Evolutionary conservation across 1,284 basidiomycete genomes (phyloP), one percentile per base, ranked within the genome.

Genomic region (Mrakiaceae sp.): DNA sequence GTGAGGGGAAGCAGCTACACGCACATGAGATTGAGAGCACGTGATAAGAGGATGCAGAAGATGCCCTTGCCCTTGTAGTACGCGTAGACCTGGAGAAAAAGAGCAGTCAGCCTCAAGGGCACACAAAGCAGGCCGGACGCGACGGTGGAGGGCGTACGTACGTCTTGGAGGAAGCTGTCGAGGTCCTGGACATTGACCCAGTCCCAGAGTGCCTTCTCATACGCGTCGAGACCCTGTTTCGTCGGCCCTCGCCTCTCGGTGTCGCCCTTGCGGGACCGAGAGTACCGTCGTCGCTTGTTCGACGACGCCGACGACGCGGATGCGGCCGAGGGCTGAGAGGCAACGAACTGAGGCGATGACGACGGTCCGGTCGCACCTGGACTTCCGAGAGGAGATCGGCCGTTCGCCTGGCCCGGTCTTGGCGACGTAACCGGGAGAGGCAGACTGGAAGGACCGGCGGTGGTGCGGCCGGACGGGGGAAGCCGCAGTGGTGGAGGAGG

Each of bases 101-200:
- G 39, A 48, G 43, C 16, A 60, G 49, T 54, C 42, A 53, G 42
- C 55, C 10, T 10, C 14, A 48, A 8, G 46, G n/a, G 9, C 14
- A 53, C 42, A 3, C n/a, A 43, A 53, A 12, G 12, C 5, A 14
- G 27, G 40, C n/a, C n/a, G 10, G 27, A 16, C 14, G 62, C 6
- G 9, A 46, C 42, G 12, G 14, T 0, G 42, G 14, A 53, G 27
- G 44, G 39, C 27, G 39, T 14, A 69, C 75, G 63, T 52, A 90
- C 90, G 71, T 97, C 91, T 78, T 95, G 90, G 46, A 99, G 77
- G 75, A 96, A 98, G 6, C 84, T 85, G 72, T 99, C 95, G 51
- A 98, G 81, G 74, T 98, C 95, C 72, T 91, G 90, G 7, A 98
- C 90, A 73, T 98, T 99, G 67, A 96, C 91, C 96, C 96, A 99